Evolutionary conservation across 208 protist genomes (phyloP), one percentile per base, ranked within the genome.

Genomic region (Trypanosoma lewisi): DNA sequence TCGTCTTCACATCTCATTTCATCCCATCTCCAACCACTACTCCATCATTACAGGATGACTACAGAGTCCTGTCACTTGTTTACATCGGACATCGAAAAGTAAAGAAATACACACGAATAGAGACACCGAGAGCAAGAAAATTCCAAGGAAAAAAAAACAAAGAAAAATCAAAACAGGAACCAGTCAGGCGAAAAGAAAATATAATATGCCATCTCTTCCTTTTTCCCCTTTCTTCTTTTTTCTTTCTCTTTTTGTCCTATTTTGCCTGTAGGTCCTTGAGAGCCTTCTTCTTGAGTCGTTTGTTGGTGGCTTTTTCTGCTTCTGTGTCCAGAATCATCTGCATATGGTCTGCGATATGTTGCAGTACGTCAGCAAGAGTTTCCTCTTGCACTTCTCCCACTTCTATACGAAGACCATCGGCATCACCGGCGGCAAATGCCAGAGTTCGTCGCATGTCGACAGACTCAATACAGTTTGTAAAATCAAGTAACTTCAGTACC

Each of bases 401-500:
- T 53, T 95, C 85, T 3, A 92, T 75, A 60, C 87, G 85, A 61
- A 91, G 56, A 12, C 85, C 83, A 31, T 90, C 83, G 17, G 77
- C 73, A 55, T 92, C 83, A 11, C 78, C 80, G 12, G 83, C 79
- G 2, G 77, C 67, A 33, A 87, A 64, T 1, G 83, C 83, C 12
- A 95, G 57, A 28, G 39, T 70, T 41, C 83, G 73, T 9, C 82
- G 73, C 57, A 83, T 77, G 6, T 90, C 81, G 3, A 74, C 59
- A 0, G 82, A 83, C 17, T 66, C 67, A 27, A 95, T 62, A 51
- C 75, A 89, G 36, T 71, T 57, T 21, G 64, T 74, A 31, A 95
- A 61, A 62, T 95, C 89, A n/a, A 95, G 59, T 16, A 80, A 78
- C 56, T 88, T 92, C 33, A 95, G 70, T 16, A 82, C 75, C 48